Evolutionary conservation across 345 rosid species (phyloP).

Genomic region (Populus euphratica): DNA sequence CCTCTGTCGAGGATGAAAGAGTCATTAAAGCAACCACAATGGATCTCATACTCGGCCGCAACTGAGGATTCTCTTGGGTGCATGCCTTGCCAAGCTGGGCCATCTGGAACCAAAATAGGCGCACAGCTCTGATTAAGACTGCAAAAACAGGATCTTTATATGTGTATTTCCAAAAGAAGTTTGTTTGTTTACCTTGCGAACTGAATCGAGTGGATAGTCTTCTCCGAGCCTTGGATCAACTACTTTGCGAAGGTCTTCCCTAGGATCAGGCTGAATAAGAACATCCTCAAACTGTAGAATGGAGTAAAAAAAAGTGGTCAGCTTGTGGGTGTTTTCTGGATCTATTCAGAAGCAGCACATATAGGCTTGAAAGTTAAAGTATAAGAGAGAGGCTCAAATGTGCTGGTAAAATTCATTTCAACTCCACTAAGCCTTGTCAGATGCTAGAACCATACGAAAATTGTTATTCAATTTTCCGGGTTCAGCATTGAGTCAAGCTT

Average conservation of each 20-base stretch:
- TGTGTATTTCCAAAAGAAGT: neutral
- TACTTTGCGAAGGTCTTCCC: slow-evolving; percentile 53
- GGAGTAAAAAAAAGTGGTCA: too few species aligned
- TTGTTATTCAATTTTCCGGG: neutral
- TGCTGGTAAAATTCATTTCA: neutral
- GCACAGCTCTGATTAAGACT: neutral
- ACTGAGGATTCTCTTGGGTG: slow-evolving; percentile 73
- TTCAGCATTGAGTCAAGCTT: neutral
- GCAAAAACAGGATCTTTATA: neutral
- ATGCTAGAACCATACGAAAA: neutral
- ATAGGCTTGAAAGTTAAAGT: neutral
- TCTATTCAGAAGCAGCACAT: neutral
- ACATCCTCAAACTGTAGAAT: slow-evolving; percentile 65
- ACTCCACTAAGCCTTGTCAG: neutral
- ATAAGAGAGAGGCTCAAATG: neutral
- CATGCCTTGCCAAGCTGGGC: slow-evolving; percentile 84
- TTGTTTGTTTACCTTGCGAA: slow-evolving; percentile 50
- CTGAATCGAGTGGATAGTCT: slow-evolving; percentile 65
- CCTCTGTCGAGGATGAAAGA: slow-evolving; percentile 74
- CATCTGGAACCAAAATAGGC: slow-evolving; percentile 50
- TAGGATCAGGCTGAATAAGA: slow-evolving; percentile 54
- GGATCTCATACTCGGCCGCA: slow-evolving; percentile 84
- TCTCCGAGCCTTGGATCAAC: slow-evolving; percentile 76
- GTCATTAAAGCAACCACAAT: slow-evolving; percentile 84
- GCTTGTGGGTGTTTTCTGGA: neutral